Evolutionary conservation across 345 rosid genomes (phyloP).

Genomic region (Bruguiera gymnorhiza): DNA sequence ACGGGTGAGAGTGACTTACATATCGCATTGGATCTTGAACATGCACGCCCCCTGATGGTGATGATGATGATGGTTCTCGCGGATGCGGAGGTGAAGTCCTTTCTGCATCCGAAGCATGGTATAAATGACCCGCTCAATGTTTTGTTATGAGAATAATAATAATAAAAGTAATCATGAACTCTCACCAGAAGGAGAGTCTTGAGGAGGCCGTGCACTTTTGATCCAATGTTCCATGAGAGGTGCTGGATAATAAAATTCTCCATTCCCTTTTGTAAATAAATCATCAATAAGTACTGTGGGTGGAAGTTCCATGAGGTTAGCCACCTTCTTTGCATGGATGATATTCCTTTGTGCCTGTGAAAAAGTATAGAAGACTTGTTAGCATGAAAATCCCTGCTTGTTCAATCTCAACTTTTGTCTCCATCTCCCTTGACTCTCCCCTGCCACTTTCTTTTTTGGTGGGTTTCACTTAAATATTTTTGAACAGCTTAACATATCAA

Average conservation of each 20-base stretch:
- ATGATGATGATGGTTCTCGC: slow-evolving; percentile 46
- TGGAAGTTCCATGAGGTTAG: slow-evolving; percentile 67
- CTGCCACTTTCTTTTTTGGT: too few relatives aligned
- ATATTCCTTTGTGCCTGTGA: slow-evolving; percentile 39
- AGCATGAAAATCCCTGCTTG: too few relatives aligned
- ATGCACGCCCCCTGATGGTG: slow-evolving; percentile 36
- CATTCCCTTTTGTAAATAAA: slow-evolving; percentile 24
- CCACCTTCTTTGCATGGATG: slow-evolving; percentile 38
- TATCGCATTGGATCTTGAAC: slow-evolving; percentile 36
- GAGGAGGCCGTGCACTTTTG: slow-evolving; percentile 47
- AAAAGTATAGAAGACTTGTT: background rate
- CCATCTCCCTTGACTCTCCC: background rate
- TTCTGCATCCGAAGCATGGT: slow-evolving; percentile 37
- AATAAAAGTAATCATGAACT: slow-evolving; percentile 13
- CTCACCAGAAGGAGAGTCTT: slow-evolving; percentile 59
- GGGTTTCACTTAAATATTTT: too few relatives aligned
- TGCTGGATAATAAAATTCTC: slow-evolving; percentile 54
- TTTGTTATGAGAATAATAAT: slow-evolving; percentile 12
- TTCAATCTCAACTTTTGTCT: background rate
- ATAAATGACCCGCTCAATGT: slow-evolving; percentile 15
- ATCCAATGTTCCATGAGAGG: slow-evolving; percentile 64
- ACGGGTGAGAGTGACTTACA: slow-evolving; percentile 38
- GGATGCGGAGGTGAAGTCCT: slow-evolving; percentile 42
- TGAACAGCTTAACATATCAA: too few relatives aligned
- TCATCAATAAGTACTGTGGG: slow-evolving; percentile 50